These are phyloP conservation scores for Aureobasidium sp. DNA, from an alignment of 2,329 filamentous ascomycete species.

Conservation along the genomic window DNA sequence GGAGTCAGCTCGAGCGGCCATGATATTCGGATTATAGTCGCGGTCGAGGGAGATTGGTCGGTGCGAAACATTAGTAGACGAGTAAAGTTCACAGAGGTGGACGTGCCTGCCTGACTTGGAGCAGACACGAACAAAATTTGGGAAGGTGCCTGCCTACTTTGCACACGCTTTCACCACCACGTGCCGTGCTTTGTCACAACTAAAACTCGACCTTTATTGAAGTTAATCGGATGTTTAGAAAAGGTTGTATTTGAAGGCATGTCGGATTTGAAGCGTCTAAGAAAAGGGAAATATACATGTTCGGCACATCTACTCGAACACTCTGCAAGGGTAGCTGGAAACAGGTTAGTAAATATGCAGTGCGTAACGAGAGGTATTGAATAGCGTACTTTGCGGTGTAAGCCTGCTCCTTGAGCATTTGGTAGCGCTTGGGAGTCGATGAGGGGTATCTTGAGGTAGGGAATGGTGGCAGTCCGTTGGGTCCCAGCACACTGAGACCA, in stretches of 20 bases:
- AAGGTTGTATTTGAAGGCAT: neutral
- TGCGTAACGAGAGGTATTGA: neutral
- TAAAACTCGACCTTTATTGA: neutral
- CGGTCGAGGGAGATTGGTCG: neutral
- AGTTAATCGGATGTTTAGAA: neutral
- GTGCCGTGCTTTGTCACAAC: neutral
- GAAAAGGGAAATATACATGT: slow-evolving; percentile 7
- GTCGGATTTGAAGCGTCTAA: slow-evolving; percentile 7
- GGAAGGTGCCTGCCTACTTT: neutral
- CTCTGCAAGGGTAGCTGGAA: slow-evolving; percentile 38
- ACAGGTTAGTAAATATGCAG: slow-evolving; percentile 16
- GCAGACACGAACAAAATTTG: neutral
- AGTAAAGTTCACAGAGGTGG: neutral
- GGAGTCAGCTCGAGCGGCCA: neutral
- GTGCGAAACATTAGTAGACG: neutral
- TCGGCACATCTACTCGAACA: slow-evolving; percentile 28
- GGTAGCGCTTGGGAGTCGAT: slow-evolving; percentile 57
- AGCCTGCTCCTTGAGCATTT: slow-evolving; percentile 61
- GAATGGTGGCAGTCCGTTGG: slow-evolving; percentile 76
- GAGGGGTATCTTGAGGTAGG: slow-evolving; percentile 59
- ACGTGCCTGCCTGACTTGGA: neutral
- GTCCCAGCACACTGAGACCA: slow-evolving; percentile 54
- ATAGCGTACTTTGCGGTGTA: slow-evolving; percentile 39
- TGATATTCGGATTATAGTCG: neutral
- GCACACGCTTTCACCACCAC: neutral